Evolutionary conservation across 2,329 filamentous ascomycete species (phyloP).

Genomic region (Aspergillus pseudonomiae): DNA sequence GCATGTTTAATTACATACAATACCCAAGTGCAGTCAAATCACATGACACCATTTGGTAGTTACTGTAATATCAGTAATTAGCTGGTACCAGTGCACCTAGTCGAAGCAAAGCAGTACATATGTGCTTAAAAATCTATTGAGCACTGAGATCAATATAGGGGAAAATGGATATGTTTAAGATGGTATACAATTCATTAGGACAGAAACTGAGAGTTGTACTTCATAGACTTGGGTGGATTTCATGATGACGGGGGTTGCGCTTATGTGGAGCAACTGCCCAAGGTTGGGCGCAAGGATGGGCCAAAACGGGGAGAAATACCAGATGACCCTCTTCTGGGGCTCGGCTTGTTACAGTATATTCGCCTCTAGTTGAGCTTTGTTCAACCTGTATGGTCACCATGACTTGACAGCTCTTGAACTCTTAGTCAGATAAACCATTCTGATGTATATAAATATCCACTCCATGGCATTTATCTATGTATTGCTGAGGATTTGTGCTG

Average conservation of each 20-base stretch:
- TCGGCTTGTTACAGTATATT: neutral
- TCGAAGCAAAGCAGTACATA: conserved; percentile 17
- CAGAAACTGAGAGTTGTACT: neutral
- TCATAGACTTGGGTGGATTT: conserved; percentile 6
- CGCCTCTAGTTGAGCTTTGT: neutral
- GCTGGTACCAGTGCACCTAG: conserved; percentile 9
- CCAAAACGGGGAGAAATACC: conserved; percentile 9
- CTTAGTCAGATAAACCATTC: neutral
- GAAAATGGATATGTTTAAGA: too few relatives aligned
- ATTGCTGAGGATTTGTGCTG: neutral
- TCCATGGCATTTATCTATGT: neutral
- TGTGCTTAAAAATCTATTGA: neutral
- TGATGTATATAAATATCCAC: neutral
- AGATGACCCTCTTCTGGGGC: conserved; percentile 22
- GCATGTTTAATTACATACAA: neutral
- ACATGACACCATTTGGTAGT: neutral
- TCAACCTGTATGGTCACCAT: neutral
- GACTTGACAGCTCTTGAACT: neutral
- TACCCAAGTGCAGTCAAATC: neutral
- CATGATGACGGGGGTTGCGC: conserved; percentile 22
- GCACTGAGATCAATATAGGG: neutral
- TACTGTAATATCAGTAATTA: neutral
- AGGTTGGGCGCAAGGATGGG: conserved; percentile 21
- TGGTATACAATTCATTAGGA: neutral
- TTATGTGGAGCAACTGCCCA: conserved; percentile 23